Conservation (phyloP, 2,329 filamentous ascomycete genomes). For the Aspergillus pseudotamarii region DNA sequence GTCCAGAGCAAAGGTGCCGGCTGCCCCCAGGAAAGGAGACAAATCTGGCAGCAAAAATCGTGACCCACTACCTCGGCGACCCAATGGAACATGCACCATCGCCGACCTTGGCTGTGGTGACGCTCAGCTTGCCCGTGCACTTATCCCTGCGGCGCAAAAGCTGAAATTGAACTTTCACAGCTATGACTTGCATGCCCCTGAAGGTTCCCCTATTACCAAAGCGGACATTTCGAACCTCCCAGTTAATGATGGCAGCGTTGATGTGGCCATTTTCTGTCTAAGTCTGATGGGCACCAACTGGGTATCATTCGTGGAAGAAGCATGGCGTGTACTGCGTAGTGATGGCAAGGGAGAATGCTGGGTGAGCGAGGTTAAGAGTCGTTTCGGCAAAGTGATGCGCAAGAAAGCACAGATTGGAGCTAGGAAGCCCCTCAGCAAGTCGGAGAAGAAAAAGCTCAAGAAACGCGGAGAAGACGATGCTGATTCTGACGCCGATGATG, state of each 20-base stretch:
- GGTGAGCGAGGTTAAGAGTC: slow-evolving; percentile 95
- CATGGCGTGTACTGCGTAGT: slow-evolving; percentile 85
- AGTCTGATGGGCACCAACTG: slow-evolving; percentile 99
- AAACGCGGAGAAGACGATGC: slow-evolving; percentile 51
- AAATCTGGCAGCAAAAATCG: slow-evolving; percentile 33
- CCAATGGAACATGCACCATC: slow-evolving; percentile 70
- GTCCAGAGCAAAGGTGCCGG: slow-evolving; percentile 60
- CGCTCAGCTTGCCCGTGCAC: slow-evolving; percentile 72
- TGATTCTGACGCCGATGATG: slow-evolving; percentile 46
- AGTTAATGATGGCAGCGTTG: slow-evolving; percentile 71
- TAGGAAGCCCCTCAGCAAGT: slow-evolving; percentile 43
- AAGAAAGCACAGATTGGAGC: slow-evolving; percentile 46
- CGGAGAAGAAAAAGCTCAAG: slow-evolving; percentile 47
- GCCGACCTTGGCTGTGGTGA: slow-evolving; percentile 95
- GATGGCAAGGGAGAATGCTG: slow-evolving; percentile 84
- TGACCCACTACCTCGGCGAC: slow-evolving; percentile 66
- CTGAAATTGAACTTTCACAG: slow-evolving; percentile 76
- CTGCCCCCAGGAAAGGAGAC: slow-evolving; percentile 45
- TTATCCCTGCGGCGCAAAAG: slow-evolving; percentile 63
- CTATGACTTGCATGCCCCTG: slow-evolving; percentile 82
- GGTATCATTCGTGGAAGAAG: slow-evolving; percentile 95
- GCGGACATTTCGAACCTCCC: slow-evolving; percentile 89
- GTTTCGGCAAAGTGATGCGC: slow-evolving; percentile 68
- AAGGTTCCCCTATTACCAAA: slow-evolving; percentile 71
- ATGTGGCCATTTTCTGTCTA: slow-evolving; percentile 92